These are phyloP conservation scores for Conticribra weissflogii DNA, from an alignment of 108 stramenopile species.

Conservation along the genomic window DNA sequence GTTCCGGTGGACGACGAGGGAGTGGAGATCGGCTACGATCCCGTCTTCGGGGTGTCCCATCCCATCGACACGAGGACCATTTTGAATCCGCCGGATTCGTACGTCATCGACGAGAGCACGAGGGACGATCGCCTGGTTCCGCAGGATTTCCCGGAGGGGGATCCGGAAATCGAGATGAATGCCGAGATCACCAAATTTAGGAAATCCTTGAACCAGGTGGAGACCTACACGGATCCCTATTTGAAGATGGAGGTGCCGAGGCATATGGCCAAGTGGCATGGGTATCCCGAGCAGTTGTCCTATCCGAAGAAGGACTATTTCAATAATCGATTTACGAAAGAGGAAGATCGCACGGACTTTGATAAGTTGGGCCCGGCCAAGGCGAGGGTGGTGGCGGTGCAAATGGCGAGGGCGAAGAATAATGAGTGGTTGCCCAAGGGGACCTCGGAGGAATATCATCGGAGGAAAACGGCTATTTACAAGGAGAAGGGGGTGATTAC, in stretches of 20 bases:
- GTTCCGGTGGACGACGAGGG: constrained; percentile 77
- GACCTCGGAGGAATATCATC: constrained; percentile 60
- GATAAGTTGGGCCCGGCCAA: constrained; percentile 64
- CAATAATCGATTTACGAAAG: constrained; percentile 83
- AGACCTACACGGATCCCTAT: constrained; percentile 79
- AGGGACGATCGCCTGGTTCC: constrained; percentile 60
- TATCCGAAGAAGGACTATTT: constrained; percentile 65
- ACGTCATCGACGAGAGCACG: constrained; percentile 70
- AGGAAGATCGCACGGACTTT: constrained; percentile 71
- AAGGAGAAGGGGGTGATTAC: constrained; percentile 66
- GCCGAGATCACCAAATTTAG: constrained; percentile 66
- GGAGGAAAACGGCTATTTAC: constrained; percentile 56
- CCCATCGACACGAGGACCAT: constrained; percentile 80
- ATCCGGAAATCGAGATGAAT: constrained; percentile 70
- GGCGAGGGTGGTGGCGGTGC: constrained; percentile 68
- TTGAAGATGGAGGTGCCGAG: constrained; percentile 69
- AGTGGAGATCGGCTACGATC: constrained; percentile 76
- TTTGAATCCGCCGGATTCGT: constrained; percentile 66
- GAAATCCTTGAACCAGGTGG: constrained; percentile 72
- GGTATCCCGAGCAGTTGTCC: constrained; percentile 67
- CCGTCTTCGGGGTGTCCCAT: constrained; percentile 75
- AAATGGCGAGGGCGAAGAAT: constrained; percentile 84
- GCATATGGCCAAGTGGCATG: constrained; percentile 83
- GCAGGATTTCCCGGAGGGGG: constrained; percentile 60
- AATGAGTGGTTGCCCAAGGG: constrained; percentile 84